Percentiles rank a stretch among this genome's conserved stretches.
Evolutionary conservation across 371 early-diverging fungal genomes (phyloP).

Genomic region (Mortierella sp.): DNA sequence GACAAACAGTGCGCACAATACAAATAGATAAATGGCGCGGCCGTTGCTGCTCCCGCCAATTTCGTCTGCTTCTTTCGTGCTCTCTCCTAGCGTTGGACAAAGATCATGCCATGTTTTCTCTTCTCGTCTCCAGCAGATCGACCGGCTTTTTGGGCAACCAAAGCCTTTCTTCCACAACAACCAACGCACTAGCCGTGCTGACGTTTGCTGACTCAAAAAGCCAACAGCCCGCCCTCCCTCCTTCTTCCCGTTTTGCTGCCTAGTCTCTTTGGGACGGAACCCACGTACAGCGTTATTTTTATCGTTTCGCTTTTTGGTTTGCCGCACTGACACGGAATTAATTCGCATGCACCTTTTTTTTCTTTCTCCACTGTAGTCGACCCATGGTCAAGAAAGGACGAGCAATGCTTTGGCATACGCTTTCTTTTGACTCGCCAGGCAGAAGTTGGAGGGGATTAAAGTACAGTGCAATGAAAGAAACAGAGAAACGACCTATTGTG

Average conservation of each 20-base stretch:
- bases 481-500: too few relatives aligned
- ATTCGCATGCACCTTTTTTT: neutral
- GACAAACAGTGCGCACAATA: too few relatives aligned
- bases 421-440: too few relatives aligned
- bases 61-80: neutral
- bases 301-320: neutral
- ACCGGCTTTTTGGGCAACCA: neutral
- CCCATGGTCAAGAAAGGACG: too few relatives aligned
- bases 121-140: neutral
- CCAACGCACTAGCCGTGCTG: too few relatives aligned
- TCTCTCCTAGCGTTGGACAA: neutral
- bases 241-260: neutral
- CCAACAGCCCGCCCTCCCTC: neutral
- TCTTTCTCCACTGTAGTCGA: neutral
- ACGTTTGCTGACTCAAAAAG: too few relatives aligned
- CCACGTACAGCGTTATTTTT: neutral
- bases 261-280: neutral
- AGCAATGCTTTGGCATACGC: too few relatives aligned
- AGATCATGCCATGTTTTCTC: slow-evolving; percentile 5
- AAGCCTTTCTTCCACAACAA: too few relatives aligned
- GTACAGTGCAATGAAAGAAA: too few relatives aligned
- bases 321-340: neutral
- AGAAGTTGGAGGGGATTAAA: too few relatives aligned
- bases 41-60: neutral
- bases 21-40: too few relatives aligned